A percentile compares a stretch with the other conserved stretches of the same genome.
phyloP scores from a whole-genome alignment of 305 asterid genomes.

The Solanum chacoense region DNA sequence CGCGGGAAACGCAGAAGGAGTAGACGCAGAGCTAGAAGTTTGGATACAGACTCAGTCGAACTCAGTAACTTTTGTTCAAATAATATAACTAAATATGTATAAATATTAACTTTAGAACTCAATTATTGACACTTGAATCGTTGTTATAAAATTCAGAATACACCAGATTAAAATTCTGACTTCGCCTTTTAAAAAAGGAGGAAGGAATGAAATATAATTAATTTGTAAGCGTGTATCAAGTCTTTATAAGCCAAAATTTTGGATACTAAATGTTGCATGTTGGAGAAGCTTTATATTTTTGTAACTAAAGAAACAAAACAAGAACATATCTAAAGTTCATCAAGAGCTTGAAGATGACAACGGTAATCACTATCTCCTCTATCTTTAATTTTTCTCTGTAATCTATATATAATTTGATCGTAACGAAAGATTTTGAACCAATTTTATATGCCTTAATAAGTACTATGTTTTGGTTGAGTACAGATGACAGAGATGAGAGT shows the following conservation, averaged over 20 bases:
- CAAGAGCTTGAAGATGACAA: background rate
- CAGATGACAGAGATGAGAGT: slow-evolving; percentile 72
- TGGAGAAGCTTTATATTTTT: background rate
- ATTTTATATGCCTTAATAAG: background rate
- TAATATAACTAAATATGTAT: too few relatives aligned
- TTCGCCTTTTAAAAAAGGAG: accelerated
- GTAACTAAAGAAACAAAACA: background rate
- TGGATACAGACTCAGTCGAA: background rate
- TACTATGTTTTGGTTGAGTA: background rate
- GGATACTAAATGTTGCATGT: background rate
- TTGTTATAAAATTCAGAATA: too few relatives aligned
- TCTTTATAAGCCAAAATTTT: background rate
- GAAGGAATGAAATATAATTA: background rate
- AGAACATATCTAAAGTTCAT: background rate
- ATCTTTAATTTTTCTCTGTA: background rate
- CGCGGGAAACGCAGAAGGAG: too few relatives aligned
- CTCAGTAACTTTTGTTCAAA: background rate
- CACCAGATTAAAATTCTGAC: too few relatives aligned
- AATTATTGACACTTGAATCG: background rate
- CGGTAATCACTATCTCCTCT: background rate
- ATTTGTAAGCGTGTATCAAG: background rate
- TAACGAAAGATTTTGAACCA: background rate
- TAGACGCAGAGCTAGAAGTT: accelerated
- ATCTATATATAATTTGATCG: background rate
- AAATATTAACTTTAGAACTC: background rate